Base-by-base conservation (phyloP, 768 basidiomycete species). In the Russula sp. region DNA sequence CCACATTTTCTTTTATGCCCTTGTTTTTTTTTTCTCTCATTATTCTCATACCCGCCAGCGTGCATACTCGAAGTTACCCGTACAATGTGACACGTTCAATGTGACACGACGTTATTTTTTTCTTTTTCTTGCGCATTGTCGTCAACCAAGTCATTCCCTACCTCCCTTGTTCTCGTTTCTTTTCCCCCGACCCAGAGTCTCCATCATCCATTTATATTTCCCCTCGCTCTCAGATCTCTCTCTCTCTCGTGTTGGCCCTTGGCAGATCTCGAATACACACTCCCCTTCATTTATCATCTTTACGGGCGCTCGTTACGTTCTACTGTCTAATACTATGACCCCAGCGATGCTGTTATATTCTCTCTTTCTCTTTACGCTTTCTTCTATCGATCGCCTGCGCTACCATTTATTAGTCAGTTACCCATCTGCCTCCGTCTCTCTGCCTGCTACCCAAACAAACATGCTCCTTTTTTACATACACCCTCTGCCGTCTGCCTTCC, bases 41-140 rank as follows among this genome's bases (percentile, higher is more conserved):
- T n/a, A 40, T 22, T 30, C n/a, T 3, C 36, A 51, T 60, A 60
- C 59, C 50, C 59, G 50, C 34, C 26, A 32, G 28, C 38, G 49
- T 24, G 9, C 44, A n/a, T n/a, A n/a, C 32, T 8, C 32, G 53
- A 55, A 55, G 36, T 26, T n/a, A 26, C 58, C 30, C 13, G 20
- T 51, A 38, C 49, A 57, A n/a, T 59, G 46, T 59, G 48, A 30
- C 46, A 50, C 58, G 58, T 30, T 30, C 58, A 57, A n/a, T 59
- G 46, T 59, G 48, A 30, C 46, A 50, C 58, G 58, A 49, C 48
- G 38, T 38, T 38, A 16, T 38, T 32, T 7, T 49, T 20, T 9
- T 18, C 3, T 26, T 28, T 28, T n/a, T n/a, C 14, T 58, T 11
- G 3, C 24, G 1, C 24, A 28, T 28, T 24, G 48, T 51, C 49